Percentiles rank a stretch among this genome's conserved stretches.
Evolutionary conservation across 78 protist species (phyloP).

Genomic region (Dictyostelium capitatum): DNA sequence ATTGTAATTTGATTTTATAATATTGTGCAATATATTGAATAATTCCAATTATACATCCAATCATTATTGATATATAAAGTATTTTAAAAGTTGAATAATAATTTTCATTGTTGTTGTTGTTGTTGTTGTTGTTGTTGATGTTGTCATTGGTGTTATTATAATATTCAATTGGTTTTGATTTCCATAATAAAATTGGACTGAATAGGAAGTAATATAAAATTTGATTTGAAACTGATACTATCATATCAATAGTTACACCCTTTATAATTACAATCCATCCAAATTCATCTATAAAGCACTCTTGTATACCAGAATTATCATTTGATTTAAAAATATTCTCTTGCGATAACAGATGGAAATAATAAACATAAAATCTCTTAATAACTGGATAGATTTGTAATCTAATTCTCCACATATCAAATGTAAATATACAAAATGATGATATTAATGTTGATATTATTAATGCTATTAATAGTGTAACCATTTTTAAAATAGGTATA

Average conservation of each 20-base stretch:
- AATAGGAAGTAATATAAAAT: neutral
- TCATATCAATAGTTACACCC: conserved; percentile 25
- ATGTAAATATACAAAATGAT: conserved; percentile 11
- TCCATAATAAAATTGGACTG: conserved; percentile 22
- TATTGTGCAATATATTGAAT: conserved; percentile 13
- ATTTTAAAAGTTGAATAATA: neutral
- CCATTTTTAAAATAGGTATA: too few species aligned
- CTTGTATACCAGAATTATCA: conserved; percentile 15
- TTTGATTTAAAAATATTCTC: neutral
- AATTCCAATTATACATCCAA: neutral
- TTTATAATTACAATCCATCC: conserved; percentile 58
- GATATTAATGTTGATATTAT: conserved; percentile 16
- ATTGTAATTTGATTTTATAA: conserved; percentile 23
- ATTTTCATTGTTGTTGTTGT: neutral
- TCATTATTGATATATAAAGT: neutral
- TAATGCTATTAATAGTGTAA: neutral
- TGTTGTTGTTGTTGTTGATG: neutral
- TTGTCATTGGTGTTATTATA: neutral
- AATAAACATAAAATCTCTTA: conserved; percentile 37
- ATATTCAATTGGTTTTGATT: conserved; percentile 33
- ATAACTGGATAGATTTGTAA: conserved; percentile 44
- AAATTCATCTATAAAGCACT: conserved; percentile 77
- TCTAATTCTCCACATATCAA: conserved; percentile 57
- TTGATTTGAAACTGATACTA: neutral
- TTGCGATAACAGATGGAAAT: neutral